These are phyloP conservation scores for Curvularia verruculosa DNA, from an alignment of 2,329 filamentous ascomycete genomes.

Conservation along the genomic window DNA sequence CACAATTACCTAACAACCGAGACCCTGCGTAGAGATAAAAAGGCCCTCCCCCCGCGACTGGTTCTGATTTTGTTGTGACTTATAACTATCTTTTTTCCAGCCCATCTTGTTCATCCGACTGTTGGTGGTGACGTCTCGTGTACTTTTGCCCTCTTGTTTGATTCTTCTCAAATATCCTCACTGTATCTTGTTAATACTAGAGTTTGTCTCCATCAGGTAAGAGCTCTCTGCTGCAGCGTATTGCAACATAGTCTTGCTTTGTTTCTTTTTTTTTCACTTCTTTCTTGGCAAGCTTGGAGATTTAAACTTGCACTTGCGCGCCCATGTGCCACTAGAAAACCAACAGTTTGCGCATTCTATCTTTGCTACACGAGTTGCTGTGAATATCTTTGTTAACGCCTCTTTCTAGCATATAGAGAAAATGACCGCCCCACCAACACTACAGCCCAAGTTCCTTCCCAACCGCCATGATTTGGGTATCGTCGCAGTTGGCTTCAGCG, in stretches of 20 bases:
- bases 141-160: background rate
- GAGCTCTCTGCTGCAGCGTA: background rate
- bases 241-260: background rate
- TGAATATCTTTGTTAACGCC: slow-evolving; percentile 3
- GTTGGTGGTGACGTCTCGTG: background rate
- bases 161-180: background rate
- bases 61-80: slow-evolving; percentile 9
- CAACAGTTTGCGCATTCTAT: background rate
- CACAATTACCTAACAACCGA: slow-evolving; percentile 46
- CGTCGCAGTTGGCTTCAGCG: slow-evolving; percentile 94
- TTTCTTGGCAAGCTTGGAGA: background rate
- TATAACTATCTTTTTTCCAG: background rate
- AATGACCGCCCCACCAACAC: slow-evolving; percentile 64
- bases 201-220: slow-evolving; percentile 1
- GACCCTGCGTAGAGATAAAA: slow-evolving; percentile 38
- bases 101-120: background rate
- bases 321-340: slow-evolving; percentile 4
- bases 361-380: background rate
- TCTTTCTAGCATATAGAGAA: slow-evolving; percentile 4
- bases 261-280: background rate
- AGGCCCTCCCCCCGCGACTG: slow-evolving; percentile 24
- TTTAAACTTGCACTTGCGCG: slow-evolving; percentile 3
- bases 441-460: slow-evolving; percentile 77
- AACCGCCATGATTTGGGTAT: slow-evolving; percentile 82
- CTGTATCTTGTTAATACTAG: background rate